A percentile compares a stretch with the other conserved stretches of the same genome.
phyloP scores from a whole-genome alignment of 1,139 yeast species.

The Pichia cactophila region DNA sequence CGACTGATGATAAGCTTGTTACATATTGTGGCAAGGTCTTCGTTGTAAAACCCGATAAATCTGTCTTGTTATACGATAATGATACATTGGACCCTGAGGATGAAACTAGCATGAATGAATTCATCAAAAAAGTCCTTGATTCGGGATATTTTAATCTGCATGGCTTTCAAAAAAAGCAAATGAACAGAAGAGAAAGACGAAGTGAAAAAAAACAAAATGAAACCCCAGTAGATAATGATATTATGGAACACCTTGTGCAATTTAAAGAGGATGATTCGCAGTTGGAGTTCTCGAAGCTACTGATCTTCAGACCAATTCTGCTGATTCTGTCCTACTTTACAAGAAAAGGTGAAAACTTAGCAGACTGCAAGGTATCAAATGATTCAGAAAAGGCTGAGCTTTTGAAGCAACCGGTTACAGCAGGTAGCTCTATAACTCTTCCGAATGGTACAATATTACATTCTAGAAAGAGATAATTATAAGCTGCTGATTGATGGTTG shows the following conservation, averaged over 20 bases:
- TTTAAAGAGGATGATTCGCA: conserved; percentile 9
- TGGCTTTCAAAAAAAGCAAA: conserved; percentile 12
- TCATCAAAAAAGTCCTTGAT: conserved; percentile 10
- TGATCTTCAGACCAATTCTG: not conserved
- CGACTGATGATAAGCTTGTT: conserved; percentile 16
- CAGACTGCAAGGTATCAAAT: not conserved
- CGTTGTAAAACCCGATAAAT: conserved; percentile 16
- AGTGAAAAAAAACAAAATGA: conserved; percentile 4
- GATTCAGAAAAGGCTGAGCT: not conserved
- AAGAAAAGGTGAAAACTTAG: not conserved
- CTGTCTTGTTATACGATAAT: conserved; percentile 12
- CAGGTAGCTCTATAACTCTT: conserved; percentile 3
- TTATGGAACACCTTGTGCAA: conserved; percentile 9
- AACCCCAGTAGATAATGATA: not conserved
- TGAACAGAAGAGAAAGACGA: conserved; percentile 17
- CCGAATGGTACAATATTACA: conserved; percentile 11
- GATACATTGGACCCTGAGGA: conserved; percentile 7
- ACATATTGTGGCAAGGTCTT: conserved; percentile 16
- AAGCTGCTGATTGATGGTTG: too few species aligned
- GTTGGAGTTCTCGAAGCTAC: conserved; percentile 1
- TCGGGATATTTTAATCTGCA: conserved; percentile 13
- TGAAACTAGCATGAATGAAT: conserved; percentile 10
- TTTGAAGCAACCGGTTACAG: not conserved
- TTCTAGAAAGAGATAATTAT: conserved; percentile 7
- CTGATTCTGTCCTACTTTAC: not conserved